Conservation (phyloP, 768 basidiomycete genomes). For the Boletus vermiculosoides region DNA sequence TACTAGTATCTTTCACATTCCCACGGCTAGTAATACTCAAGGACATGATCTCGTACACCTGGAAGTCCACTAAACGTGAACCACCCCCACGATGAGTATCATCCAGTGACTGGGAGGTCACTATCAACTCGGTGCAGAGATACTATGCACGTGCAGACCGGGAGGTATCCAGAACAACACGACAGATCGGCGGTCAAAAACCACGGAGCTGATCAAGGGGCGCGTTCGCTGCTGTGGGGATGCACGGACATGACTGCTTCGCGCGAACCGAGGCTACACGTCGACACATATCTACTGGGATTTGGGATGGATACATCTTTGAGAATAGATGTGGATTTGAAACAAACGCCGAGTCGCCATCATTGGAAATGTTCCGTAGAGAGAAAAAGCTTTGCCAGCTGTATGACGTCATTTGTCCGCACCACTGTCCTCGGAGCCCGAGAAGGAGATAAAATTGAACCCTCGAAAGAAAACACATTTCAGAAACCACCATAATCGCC, state of each 20-base stretch:
- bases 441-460: background rate
- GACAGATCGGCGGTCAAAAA: background rate
- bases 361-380: background rate
- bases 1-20: background rate
- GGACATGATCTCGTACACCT: too few relatives aligned
- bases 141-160: constrained; percentile 5
- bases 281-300: background rate
- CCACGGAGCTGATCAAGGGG: background rate
- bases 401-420: background rate
- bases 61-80: background rate
- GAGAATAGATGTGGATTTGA: background rate
- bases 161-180: background rate
- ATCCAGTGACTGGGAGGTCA: background rate
- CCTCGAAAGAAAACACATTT: background rate
- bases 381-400: background rate
- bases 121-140: background rate
- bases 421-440: background rate
- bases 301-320: background rate
- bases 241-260: background rate
- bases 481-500: background rate
- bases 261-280: background rate
- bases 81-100: background rate
- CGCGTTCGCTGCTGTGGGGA: background rate
- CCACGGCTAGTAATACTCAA: constrained; percentile 2
- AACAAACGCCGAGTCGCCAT: background rate